Evolutionary conservation across 306 rosid species (phyloP).

Genomic region (Casuarina cunninghamiana): DNA sequence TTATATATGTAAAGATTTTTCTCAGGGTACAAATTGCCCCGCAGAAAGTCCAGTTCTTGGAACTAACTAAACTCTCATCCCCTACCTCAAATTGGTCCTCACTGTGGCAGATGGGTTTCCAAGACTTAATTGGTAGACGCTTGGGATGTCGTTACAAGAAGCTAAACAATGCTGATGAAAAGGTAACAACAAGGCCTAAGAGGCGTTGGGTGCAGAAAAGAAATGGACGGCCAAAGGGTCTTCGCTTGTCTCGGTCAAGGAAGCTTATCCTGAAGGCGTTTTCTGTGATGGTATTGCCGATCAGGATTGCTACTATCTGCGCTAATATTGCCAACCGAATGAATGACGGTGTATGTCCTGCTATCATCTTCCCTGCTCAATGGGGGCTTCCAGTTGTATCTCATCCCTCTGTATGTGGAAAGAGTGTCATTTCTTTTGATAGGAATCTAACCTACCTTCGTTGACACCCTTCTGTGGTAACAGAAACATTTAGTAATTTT

Average conservation of each 20-base stretch:
- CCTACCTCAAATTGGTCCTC: neutral
- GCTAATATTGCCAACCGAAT: constrained; percentile 41
- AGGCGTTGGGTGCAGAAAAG: constrained; percentile 56
- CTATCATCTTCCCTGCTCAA: constrained; percentile 51
- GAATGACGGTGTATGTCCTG: constrained; percentile 46
- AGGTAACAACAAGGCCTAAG: constrained; percentile 38
- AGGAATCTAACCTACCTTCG: constrained; percentile 27
- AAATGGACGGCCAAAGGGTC: constrained; percentile 54
- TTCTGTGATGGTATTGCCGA: constrained; percentile 35
- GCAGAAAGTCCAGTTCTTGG: constrained; percentile 2
- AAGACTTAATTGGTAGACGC: constrained; percentile 35
- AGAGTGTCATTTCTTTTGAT: constrained; percentile 15
- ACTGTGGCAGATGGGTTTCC: constrained; percentile 45
- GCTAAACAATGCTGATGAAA: constrained; percentile 39
- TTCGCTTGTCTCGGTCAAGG: constrained; percentile 46
- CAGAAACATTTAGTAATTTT: neutral
- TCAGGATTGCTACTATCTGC: constrained; percentile 52
- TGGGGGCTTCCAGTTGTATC: constrained; percentile 74
- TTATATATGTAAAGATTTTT: neutral
- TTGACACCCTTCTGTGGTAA: neutral
- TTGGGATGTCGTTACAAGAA: constrained; percentile 49
- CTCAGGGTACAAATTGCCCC: neutral
- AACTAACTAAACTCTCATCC: neutral
- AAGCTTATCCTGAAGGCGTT: constrained; percentile 48
- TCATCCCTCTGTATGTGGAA: constrained; percentile 44